phyloP scores from a whole-genome alignment of 306 rosid species.

The Fragaria ananassa region DNA sequence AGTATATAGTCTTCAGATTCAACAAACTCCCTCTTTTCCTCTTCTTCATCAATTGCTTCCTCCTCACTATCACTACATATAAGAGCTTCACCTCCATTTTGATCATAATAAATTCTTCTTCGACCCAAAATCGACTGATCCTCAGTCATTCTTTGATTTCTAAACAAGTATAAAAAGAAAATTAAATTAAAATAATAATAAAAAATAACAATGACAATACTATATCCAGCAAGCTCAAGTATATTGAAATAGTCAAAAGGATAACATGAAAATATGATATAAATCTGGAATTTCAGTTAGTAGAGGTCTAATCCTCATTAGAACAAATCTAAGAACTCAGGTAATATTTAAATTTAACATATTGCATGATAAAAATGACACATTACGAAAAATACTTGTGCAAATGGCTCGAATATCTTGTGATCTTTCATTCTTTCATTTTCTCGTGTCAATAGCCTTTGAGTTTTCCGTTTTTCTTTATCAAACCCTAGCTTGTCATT shows the following conservation, averaged over 20 bases:
- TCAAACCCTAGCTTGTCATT: no score
- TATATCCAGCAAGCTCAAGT: slow-evolving; percentile 14
- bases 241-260: slow-evolving; percentile 13
- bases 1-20: slow-evolving; percentile 93
- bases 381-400: neutral
- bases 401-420: neutral
- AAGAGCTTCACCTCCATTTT: slow-evolving; percentile 95
- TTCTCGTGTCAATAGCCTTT: no score
- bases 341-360: neutral
- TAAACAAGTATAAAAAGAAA: slow-evolving; percentile 30
- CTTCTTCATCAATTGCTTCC: slow-evolving; percentile 83
- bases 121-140: slow-evolving; percentile 98
- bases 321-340: neutral
- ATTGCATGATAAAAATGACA: neutral
- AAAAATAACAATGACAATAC: neutral
- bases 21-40: slow-evolving; percentile 76
- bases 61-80: slow-evolving; percentile 99
- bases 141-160: slow-evolving; percentile 99
- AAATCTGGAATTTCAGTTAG: neutral
- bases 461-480: no score
- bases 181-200: neutral
- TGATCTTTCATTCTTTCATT: no score
- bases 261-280: slow-evolving; percentile 9
- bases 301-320: neutral
- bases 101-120: slow-evolving; percentile 95